Evolutionary conservation across 352 stramenopile species (phyloP).

Genomic region (Bremia lactucae): DNA sequence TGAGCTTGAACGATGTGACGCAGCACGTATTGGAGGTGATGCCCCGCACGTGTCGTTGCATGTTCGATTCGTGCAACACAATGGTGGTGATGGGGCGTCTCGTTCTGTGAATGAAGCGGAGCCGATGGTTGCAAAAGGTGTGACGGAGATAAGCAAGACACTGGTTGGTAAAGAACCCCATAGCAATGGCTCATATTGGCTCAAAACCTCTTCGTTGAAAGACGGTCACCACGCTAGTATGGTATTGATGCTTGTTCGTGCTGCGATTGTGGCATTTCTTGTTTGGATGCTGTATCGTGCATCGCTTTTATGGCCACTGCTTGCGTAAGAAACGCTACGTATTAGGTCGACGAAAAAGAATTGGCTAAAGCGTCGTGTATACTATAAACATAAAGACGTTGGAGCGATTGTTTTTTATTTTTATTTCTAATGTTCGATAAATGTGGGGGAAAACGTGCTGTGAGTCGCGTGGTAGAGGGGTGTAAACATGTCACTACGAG

Average conservation of each 20-base stretch:
- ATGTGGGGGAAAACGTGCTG: constrained; percentile 41
- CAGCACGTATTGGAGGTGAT: constrained; percentile 10
- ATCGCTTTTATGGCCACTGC: constrained; percentile 13
- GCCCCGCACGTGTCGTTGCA: constrained; percentile 30
- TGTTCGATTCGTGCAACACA: constrained; percentile 20
- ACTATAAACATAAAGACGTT: constrained; percentile 12
- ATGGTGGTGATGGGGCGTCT: constrained; percentile 8
- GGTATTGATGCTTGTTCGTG: constrained; percentile 31
- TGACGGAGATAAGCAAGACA: constrained; percentile 7
- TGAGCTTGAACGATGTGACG: constrained; percentile 38
- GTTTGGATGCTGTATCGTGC: constrained; percentile 29
- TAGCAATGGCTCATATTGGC: too few species aligned
- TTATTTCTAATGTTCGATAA: constrained; percentile 7
- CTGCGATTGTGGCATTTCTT: constrained; percentile 21
- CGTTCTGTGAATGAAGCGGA: constrained; percentile 18
- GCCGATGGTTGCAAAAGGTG: constrained; percentile 5
- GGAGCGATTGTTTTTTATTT: neutral
- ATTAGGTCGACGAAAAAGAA: constrained; percentile 3
- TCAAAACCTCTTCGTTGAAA: constrained; percentile 19
- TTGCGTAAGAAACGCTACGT: constrained; percentile 5
- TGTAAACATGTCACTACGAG: constrained; percentile 63
- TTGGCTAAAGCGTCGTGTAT: constrained; percentile 24
- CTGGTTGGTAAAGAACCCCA: too few species aligned
- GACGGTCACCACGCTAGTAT: constrained; percentile 15
- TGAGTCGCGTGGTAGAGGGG: constrained; percentile 55